A percentile compares a stretch with the other conserved stretches of the same genome.
phyloP scores from a whole-genome alignment of 306 rosid species.

The Prunus dulcis region DNA sequence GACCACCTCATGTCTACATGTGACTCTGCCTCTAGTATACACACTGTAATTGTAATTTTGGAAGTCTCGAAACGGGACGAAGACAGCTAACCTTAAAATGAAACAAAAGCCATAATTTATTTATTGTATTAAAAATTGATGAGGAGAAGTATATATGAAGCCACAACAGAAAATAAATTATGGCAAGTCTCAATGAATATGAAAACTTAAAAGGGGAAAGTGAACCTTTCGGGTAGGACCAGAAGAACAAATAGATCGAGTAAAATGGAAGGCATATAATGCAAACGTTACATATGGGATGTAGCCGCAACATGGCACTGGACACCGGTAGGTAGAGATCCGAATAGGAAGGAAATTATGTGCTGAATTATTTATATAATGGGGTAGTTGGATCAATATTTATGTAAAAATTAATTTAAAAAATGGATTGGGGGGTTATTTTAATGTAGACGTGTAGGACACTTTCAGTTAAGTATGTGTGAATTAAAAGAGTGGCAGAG shows the following conservation, averaged over 20 bases:
- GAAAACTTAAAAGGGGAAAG: background rate
- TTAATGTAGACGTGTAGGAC: background rate
- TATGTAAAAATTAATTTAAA: background rate
- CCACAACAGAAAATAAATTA: too few species aligned
- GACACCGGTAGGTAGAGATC: slow-evolving; percentile 12
- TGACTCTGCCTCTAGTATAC: too few species aligned
- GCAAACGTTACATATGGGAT: background rate
- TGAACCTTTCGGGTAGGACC: slow-evolving; percentile 10
- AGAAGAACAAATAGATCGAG: slow-evolving; percentile 23
- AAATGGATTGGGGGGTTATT: background rate
- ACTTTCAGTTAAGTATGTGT: background rate
- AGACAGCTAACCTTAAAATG: background rate
- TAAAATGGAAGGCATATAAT: slow-evolving; percentile 17
- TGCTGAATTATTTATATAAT: background rate
- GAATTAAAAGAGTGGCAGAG: background rate
- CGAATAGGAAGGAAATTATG: background rate
- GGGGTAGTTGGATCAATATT: background rate
- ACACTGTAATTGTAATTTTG: too few species aligned
- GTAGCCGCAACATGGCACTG: background rate
- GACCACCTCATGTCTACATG: too few species aligned
- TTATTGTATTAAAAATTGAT: too few species aligned
- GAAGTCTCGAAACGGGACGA: too few species aligned
- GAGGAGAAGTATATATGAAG: too few species aligned
- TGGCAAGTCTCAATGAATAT: background rate
- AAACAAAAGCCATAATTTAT: background rate